Evolutionary conservation across 176 grass and related monocot genomes (phyloP), one percentile per base, ranked within the genome.

Genomic region (Dactylis glomerata): DNA sequence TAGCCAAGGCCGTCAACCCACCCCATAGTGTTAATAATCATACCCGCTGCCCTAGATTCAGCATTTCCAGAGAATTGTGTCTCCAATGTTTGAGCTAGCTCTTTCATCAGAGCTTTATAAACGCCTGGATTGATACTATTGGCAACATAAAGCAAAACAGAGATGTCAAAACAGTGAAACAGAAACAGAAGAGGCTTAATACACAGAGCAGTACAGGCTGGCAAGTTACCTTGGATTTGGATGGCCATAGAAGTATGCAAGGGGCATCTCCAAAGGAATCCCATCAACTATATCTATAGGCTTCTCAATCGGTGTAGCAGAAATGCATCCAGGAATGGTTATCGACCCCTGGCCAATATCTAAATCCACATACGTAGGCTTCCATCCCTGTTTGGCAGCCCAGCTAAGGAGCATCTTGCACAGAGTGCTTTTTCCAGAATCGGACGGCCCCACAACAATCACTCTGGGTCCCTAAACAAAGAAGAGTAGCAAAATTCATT

Each of bases 1-100:
- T 94, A 95, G 26, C 96, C 96, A 86, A 98, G 93, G 42, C 93
- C 93, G 95, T 98, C 96, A 76, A 98, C 96, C 96, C 96, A 98
- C n/a, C 96, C 96, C 91, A 98, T 98, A 31, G 91, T 94, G 50
- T 98, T 98, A 65, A 98, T 94, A 57, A 98, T 70, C 93, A 98
- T 93, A 81, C 96, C 93, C 0, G 96, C 92, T 77, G 96, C 96
- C 87, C 89, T 95, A 70, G 93, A 93, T 93, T 98, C 93, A 75
- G 89, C 87, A 92, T 96, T 98, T 13, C 96, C 93, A 76, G 86
- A 90, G 40, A 95, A 98, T 31, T 93, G 93, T 80, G 81, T 98
- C 75, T 95, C 96, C 50, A 98, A 68, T 52, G 87, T 98, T 90
- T 79, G 86, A 72, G 93, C 91, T 54, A 98, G 89, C 84, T 98